Evolutionary conservation across 2,329 filamentous ascomycete species (phyloP), one percentile per base, ranked within the genome.

Genomic region (Emericellopsis cladophorae): DNA sequence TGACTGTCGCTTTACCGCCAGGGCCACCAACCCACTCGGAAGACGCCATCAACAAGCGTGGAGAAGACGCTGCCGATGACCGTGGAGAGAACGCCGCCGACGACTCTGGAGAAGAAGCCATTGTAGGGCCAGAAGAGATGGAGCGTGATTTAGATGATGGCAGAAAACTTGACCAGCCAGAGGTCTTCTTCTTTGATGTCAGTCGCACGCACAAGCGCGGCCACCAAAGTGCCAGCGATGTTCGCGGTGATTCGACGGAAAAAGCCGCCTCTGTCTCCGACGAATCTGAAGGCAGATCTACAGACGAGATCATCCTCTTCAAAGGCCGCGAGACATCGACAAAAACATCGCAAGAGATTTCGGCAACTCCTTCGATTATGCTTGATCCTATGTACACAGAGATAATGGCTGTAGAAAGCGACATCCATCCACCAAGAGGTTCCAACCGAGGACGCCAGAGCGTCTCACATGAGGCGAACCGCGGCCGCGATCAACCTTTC

Each of bases 281-380:
- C 6, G 45, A 39, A 1, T 54, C 51, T 2, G 51, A 51, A 9
- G 53, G 47, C 31, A 54, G 44, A 37, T 84, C 81, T 0, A 83
- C 80, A 51, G 83, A 59, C 10, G 85, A 95, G 47, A 65, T 86
- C 5, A 77, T 88, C 37, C 51, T 85, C 0, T 86, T 84, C 53
- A 71, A 66, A 43, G 78, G 78, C 32, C 67, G 78, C 41, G 59
- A 61, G 42, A 42, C 42, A 43, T 54, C 54, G 51, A 42, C 48
- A 43, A 10, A 52, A 49, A 32, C 33, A 7, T 6, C 21, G 26
- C 6, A 14, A 31, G 12, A 23, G 18, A 2, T 9, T 37, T 8
- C 26, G 23, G 21, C 14, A 39, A 23, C 4, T 32, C 42, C 22
- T 22, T 36, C 24, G 4, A 52, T 55, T 26, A 47, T 43, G 29